phyloP scores from a whole-genome alignment of 192 early-diverging fungal species.

The Backusella psychrophila region DNA sequence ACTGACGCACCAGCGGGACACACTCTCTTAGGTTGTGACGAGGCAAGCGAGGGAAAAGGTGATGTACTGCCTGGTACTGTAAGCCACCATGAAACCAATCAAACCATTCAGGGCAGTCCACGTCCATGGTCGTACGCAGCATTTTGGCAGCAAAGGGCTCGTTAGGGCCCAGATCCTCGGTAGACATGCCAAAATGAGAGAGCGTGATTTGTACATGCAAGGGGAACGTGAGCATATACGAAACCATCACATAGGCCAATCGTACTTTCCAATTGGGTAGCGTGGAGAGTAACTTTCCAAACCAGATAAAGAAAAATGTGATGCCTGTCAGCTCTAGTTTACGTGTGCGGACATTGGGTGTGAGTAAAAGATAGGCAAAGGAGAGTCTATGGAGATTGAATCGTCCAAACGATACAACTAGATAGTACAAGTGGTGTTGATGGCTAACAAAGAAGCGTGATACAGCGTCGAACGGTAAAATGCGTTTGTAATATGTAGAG shows the following conservation, averaged over 20 bases:
- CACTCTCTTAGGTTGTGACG: conserved; percentile 80
- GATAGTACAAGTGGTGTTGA: conserved; percentile 88
- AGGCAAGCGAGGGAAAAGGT: conserved; percentile 91
- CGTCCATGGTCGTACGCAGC: conserved; percentile 94
- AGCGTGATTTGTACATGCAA: conserved; percentile 97
- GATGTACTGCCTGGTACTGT: conserved; percentile 96
- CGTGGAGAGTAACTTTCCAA: conserved; percentile 59
- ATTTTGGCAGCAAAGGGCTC: conserved; percentile 86
- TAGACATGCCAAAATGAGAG: conserved; percentile 95
- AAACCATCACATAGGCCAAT: conserved; percentile 69
- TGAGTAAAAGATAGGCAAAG: conserved; percentile 62
- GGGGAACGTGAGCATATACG: conserved; percentile 80
- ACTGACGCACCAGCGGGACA: conserved; percentile 70
- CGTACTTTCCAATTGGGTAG: conserved; percentile 66
- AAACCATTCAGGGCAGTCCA: conserved; percentile 88
- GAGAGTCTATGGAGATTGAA: conserved; percentile 88
- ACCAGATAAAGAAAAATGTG: conserved; percentile 80
- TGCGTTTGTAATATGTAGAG: conserved; percentile 85
- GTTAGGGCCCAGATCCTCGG: conserved; percentile 61
- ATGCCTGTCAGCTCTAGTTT: conserved; percentile 74
- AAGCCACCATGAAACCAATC: conserved; percentile 99
- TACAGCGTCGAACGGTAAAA: conserved; percentile 75
- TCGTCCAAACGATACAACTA: conserved; percentile 84
- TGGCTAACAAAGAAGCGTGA: conserved; percentile 75
- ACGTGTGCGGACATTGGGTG: conserved; percentile 70